Base-by-base conservation (phyloP, 768 basidiomycete species). In the Mycena chlorophos region DNA sequence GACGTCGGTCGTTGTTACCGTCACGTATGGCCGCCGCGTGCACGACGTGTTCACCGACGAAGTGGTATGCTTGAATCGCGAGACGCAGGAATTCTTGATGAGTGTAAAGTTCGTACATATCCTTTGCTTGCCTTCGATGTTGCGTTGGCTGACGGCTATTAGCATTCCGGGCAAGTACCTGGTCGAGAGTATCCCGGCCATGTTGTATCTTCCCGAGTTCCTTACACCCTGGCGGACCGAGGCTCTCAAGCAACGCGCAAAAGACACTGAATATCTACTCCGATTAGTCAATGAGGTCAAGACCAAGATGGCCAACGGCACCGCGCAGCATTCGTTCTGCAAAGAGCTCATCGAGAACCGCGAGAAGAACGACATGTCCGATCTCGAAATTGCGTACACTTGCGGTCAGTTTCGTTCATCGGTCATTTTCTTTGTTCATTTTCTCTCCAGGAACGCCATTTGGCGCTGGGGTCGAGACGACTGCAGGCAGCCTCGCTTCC, bases 141-240 rank as follows among this genome's bases (percentile, higher is more conserved):
- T 23, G 26, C 54, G 4, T 38, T 45, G 27, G 27, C 13, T 27
- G 19, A 16, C 37, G 25, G 30, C 14, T 4, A 26, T 45, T 22
- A 79, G 78, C 48, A 77, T 79, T 54, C 78, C 77, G 2, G 77
- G 78, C 26, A 80, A 78, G 62, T 78, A 77, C 49, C 55, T 80
- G 3, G 78, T 80, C 13, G 78, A 80, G 63, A 75, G 75, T 1
- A 72, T 75, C 72, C 78, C 78, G 0, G 78, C 77, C 72, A 69
- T 80, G 2, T 64, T 78, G 4, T 75, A 74, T 50, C 69, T 80
- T 20, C 78, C 78, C 5, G 50, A 56, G 17, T 59, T 63, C 49
- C 34, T 63, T 14, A 63, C 60, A 2, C 53, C 39, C 5, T 60
- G 51, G 55, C 56, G 50, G n/a, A 53, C 51, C 19, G 56, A 26